Base-by-base conservation (phyloP, 2,329 filamentous ascomycete genomes). In the Microdochium paspali region DNA sequence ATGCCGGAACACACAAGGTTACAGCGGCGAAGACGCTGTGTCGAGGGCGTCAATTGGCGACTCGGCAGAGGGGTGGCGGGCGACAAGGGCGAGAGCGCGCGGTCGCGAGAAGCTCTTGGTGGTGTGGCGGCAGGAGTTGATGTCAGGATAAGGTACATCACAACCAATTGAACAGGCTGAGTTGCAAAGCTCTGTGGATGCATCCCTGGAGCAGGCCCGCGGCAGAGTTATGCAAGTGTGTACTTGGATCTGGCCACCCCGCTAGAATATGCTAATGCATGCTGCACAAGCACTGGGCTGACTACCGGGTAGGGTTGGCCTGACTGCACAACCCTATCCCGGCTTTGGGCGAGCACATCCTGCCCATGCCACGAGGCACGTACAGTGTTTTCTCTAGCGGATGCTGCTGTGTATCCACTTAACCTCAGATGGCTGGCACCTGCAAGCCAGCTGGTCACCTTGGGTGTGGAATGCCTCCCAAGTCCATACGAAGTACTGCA, bases 171-270 rank as follows among this genome's bases (percentile, higher is more conserved):
- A 20, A 40, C 35, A 21, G 35, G 35, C n/a, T 20, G 35, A 40
- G 35, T 40, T 40, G 35, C 35, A 40, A 40, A 40, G 35, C 35
- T 40, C 35, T 3, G 35, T 40, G 35, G 35, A 40, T 40, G 35
- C 35, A 6, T 21, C n/a, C n/a, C n/a, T n/a, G n/a, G n/a, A n/a
- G n/a, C 35, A 40, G 35, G 35, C 35, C 6, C n/a, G n/a, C n/a
- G 6, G 18, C 15, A 40, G 12, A 13, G 26, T 28, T 7, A 28
- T 40, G 35, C 35, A 21, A 40, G 35, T n/a, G n/a, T n/a, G n/a
- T n/a, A n/a, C n/a, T n/a, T n/a, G n/a, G n/a, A n/a, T n/a, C n/a
- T n/a, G n/a, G n/a, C n/a, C n/a, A n/a, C n/a, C n/a, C n/a, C n/a
- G n/a, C n/a, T n/a, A n/a, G n/a, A n/a, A n/a, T n/a, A n/a, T n/a